Percentiles rank a stretch among this genome's conserved stretches.
Conservation (phyloP, 108 stramenopile species). For the Nitzschia sp. region DNA sequence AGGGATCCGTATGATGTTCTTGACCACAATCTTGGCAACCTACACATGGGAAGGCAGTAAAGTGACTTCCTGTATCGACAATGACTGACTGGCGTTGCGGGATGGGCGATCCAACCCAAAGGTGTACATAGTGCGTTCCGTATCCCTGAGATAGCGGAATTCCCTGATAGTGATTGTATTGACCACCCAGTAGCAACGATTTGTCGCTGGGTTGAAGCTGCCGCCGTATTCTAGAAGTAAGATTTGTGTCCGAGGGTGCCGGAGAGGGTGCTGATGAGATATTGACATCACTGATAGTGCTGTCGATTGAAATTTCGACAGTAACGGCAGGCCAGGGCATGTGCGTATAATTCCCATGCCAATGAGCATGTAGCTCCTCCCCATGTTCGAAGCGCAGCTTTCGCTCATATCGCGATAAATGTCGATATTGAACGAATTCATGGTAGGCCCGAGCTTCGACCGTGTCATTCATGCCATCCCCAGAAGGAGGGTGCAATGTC, state of each 20-base stretch:
- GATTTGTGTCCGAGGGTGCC: too few relatives aligned
- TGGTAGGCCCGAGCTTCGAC: slow-evolving; percentile 5
- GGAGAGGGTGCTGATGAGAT: too few relatives aligned
- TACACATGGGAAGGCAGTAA: slow-evolving; percentile 93
- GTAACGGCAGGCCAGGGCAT: not conserved
- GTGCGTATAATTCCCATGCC: slow-evolving; percentile 43
- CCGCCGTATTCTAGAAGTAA: too few relatives aligned
- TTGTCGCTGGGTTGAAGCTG: not conserved
- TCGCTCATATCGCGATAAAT: slow-evolving; percentile 52
- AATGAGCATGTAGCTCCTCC: slow-evolving; percentile 33
- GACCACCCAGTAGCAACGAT: slow-evolving; percentile 13
- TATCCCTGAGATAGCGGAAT: slow-evolving; percentile 70
- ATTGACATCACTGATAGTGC: too few relatives aligned
- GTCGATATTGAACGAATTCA: slow-evolving; percentile 48
- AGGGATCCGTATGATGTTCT: slow-evolving; percentile 90
- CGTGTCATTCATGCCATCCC: not conserved
- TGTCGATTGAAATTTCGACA: not conserved
- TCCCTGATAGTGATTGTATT: slow-evolving; percentile 45
- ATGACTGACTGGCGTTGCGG: slow-evolving; percentile 94
- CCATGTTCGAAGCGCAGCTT: slow-evolving; percentile 15
- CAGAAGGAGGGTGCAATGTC: slow-evolving; percentile 13
- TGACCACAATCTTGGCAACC: slow-evolving; percentile 82
- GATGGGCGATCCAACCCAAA: slow-evolving; percentile 90
- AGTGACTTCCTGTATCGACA: slow-evolving; percentile 93
- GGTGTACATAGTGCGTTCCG: slow-evolving; percentile 92